These are phyloP conservation scores for Porodaedalea pini DNA, from an alignment of 1,284 basidiomycete species.

Conservation along the genomic window DNA sequence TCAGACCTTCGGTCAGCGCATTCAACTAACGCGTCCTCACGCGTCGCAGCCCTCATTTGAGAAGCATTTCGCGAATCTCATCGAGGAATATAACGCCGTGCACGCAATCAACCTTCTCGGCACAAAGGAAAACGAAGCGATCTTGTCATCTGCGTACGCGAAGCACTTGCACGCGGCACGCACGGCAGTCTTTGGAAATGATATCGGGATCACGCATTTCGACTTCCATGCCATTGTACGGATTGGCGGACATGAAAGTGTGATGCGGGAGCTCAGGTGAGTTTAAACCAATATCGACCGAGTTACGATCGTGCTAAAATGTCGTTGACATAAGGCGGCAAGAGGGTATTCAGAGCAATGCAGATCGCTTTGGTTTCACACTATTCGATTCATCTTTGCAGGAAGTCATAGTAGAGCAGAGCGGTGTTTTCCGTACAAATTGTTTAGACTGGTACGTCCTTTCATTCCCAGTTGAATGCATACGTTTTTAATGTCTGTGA, in stretches of 20 bases:
- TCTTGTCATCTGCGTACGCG: slow-evolving; percentile 79
- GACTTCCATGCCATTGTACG: slow-evolving; percentile 90
- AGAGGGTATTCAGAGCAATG: slow-evolving; percentile 56
- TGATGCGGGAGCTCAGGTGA: slow-evolving; percentile 72
- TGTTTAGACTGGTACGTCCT: slow-evolving; percentile 87
- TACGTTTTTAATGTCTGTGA: slow-evolving; percentile 19
- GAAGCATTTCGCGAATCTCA: slow-evolving; percentile 84
- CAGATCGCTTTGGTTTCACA: slow-evolving; percentile 85
- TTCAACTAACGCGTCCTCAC: slow-evolving; percentile 92
- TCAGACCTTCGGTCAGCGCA: slow-evolving; percentile 85
- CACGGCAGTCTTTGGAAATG: slow-evolving; percentile 49
- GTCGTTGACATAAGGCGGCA: slow-evolving; percentile 42
- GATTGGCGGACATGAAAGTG: slow-evolving; percentile 85
- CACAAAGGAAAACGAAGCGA: slow-evolving; percentile 88
- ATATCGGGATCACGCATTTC: slow-evolving; percentile 78
- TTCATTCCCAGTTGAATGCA: not conserved
- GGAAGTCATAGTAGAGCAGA: slow-evolving; percentile 77
- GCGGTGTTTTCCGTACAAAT: slow-evolving; percentile 90
- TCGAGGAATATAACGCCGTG: slow-evolving; percentile 76
- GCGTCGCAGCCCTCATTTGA: slow-evolving; percentile 96
- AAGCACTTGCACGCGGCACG: slow-evolving; percentile 68
- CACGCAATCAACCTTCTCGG: slow-evolving; percentile 90
- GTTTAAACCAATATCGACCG: slow-evolving; percentile 23
- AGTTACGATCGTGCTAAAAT: slow-evolving; percentile 9
- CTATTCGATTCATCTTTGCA: slow-evolving; percentile 65